Percentiles rank a stretch among this genome's conserved stretches.
These are phyloP conservation scores for Xylariaceae sp. DNA, from an alignment of 2,329 filamentous ascomycete species.

Conservation along the genomic window DNA sequence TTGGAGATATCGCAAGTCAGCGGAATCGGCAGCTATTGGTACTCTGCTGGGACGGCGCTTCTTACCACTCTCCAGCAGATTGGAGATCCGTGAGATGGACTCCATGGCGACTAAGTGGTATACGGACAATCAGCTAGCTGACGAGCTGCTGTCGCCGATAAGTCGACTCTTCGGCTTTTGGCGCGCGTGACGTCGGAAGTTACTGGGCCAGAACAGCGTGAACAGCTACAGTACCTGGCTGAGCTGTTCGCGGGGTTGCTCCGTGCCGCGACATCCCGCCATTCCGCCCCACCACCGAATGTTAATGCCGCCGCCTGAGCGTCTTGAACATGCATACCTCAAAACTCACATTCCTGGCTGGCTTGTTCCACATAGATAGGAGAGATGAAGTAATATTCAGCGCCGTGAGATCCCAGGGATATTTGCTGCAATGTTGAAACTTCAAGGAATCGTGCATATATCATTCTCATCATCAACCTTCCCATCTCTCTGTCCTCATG, in stretches of 20 bases:
- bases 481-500: constrained; percentile 22
- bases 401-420: no score
- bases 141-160: constrained; percentile 25
- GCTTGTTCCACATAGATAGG: no score
- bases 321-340: no score
- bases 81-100: constrained; percentile 91
- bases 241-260: background rate
- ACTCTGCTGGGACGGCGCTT: background rate
- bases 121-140: constrained; percentile 22
- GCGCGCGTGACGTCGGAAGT: constrained; percentile 1
- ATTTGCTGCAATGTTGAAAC: no score
- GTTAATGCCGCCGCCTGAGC: no score
- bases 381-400: no score
- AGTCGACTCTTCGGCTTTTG: constrained; percentile 1
- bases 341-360: no score
- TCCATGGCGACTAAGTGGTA: constrained; percentile 62
- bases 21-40: constrained; percentile 5
- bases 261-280: no score
- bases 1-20: constrained; percentile 20
- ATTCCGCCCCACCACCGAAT: no score
- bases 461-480: background rate
- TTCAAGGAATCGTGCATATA: background rate
- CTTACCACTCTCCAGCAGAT: constrained; percentile 89
- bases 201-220: background rate
- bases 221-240: background rate